Conservation (phyloP, 495 filamentous ascomycete genomes). For the Echria macrotheca region DNA sequence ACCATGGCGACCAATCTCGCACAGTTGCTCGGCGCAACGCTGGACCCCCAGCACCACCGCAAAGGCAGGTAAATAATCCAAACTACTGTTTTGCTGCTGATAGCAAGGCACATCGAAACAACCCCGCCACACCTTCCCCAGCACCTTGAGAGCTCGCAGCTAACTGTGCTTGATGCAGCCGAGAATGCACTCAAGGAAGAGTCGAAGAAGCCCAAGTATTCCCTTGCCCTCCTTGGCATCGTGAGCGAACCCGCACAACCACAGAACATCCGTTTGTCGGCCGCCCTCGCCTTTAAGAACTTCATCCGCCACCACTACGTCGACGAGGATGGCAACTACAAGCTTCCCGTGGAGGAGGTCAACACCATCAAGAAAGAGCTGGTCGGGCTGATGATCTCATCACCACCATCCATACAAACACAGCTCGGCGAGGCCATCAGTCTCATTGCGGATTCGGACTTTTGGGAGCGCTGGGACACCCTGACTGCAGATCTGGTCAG, state of each 20-base stretch:
- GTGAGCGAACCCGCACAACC: conserved; percentile 66
- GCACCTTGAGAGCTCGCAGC: neutral
- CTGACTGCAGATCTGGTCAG: conserved; percentile 83
- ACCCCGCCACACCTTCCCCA: neutral
- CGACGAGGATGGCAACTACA: conserved; percentile 86
- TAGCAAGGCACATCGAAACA: too few species aligned
- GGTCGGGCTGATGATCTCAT: conserved; percentile 92
- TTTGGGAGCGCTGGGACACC: conserved; percentile 92
- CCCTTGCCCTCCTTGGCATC: conserved; percentile 81
- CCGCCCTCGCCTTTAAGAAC: conserved; percentile 96
- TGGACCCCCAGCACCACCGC: conserved; percentile 79
- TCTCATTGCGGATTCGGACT: conserved; percentile 95
- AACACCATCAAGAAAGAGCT: conserved; percentile 85
- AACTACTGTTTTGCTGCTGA: too few species aligned
- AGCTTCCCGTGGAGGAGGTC: conserved; percentile 74
- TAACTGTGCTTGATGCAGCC: conserved; percentile 50
- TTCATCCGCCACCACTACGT: conserved; percentile 89
- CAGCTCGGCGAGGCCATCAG: conserved; percentile 96
- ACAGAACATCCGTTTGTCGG: conserved; percentile 75
- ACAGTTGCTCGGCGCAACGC: conserved; percentile 75
- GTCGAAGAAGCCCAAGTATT: conserved; percentile 76
- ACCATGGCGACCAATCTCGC: conserved; percentile 42
- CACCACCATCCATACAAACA: conserved; percentile 77
- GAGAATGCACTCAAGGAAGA: conserved; percentile 69
- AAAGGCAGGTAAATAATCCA: conserved; percentile 58